These are phyloP conservation scores for Nannizziopsis arthrosporioides DNA, from an alignment of 2,329 filamentous ascomycete genomes.

Conservation along the genomic window DNA sequence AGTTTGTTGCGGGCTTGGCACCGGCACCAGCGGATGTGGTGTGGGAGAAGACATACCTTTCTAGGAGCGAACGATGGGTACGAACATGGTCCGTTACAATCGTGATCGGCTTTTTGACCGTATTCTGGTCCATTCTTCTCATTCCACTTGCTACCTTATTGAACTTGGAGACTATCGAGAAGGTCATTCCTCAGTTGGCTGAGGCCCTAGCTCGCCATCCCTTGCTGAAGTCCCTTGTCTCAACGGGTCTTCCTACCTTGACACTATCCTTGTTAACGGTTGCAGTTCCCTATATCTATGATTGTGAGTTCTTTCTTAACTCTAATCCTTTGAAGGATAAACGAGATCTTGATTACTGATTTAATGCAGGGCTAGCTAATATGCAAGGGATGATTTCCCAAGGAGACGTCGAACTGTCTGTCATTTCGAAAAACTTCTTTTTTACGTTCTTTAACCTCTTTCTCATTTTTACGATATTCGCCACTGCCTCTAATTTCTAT, in stretches of 20 bases:
- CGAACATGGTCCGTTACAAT: constrained; percentile 74
- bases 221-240: constrained; percentile 63
- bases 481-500: constrained; percentile 65
- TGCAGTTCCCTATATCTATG: constrained; percentile 84
- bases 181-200: constrained; percentile 59
- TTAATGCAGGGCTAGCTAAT: constrained; percentile 55
- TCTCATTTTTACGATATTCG: constrained; percentile 80
- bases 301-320: constrained; percentile 46
- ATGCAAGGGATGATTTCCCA: constrained; percentile 90
- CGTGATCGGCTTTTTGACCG: constrained; percentile 67
- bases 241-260: constrained; percentile 76
- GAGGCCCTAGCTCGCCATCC: constrained; percentile 55
- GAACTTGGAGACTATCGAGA: constrained; percentile 67
- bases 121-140: constrained; percentile 80
- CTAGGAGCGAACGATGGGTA: constrained; percentile 59
- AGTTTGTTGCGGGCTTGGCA: constrained; percentile 71
- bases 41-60: constrained; percentile 84
- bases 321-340: neutral
- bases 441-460: constrained; percentile 99
- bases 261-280: constrained; percentile 80
- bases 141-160: constrained; percentile 66
- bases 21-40: constrained; percentile 87
- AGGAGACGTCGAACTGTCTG: constrained; percentile 83
- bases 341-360: neutral
- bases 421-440: constrained; percentile 98